Evolutionary conservation across 2,329 filamentous ascomycete genomes (phyloP), one percentile per base, ranked within the genome.

Genomic region (Ceratocystiopsis sp.): DNA sequence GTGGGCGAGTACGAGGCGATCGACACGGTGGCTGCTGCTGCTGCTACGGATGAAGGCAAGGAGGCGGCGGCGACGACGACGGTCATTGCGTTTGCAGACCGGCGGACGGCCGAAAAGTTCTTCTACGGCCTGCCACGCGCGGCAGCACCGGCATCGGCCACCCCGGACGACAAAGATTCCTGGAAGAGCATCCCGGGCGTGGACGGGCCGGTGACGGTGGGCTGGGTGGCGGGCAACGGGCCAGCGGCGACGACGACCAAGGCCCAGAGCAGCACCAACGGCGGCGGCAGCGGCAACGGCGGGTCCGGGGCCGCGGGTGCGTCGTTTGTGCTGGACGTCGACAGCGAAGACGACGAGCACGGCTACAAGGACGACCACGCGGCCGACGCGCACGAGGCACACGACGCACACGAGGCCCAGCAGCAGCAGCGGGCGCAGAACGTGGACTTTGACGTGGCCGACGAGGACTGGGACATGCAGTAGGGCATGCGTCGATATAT

Each of bases 61-160:
- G 19, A 21, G 7, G 19, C 4, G 19, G 7, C 4, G 19, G 57
- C 66, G 0, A 48, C 58, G 2, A 55, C 59, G 0, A 72, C 75
- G 1, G 61, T 69, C 42, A 69, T 82, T 42, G 71, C 69, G 7
- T 82, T 82, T 55, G 75, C 73, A 45, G 75, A 81, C 52, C 73
- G 77, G 45, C 74, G 73, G 54, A 78, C 79, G 14, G 83, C 80
- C 4, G 83, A 89, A 56, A 76, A 69, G 49, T 78, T 80, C 52
- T 73, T 71, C 61, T 72, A 73, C 52, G 65, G 70, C 25, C 60
- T 75, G n/a, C 34, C 42, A 1, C 38, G 21, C n/a, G 40, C 42
- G 18, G 13, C 10, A 7, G 35, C 15, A 15, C 15, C 32, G 32
- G 14, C 14, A 3, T 15, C 15, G 6, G 40, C 35, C 3, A 32